A percentile compares a stretch with the other conserved stretches of the same genome.
Evolutionary conservation across 345 rosid species (phyloP).

Genomic region (Ceriops tagal): DNA sequence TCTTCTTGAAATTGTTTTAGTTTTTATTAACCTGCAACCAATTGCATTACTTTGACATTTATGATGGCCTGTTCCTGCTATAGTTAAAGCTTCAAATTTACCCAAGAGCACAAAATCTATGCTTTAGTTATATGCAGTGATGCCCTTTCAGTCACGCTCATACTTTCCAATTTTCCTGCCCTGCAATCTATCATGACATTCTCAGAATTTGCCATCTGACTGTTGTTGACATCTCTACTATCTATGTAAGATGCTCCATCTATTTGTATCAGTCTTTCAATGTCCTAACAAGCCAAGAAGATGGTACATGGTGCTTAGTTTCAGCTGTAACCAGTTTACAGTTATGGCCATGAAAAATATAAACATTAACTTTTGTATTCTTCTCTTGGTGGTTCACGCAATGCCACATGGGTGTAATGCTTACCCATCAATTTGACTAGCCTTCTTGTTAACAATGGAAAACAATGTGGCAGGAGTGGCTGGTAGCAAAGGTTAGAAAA

Average conservation of each 20-base stretch:
- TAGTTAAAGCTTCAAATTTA: not conserved
- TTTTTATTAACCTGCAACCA: not conserved
- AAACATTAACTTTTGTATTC: too few species aligned
- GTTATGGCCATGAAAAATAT: too few species aligned
- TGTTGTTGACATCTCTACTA: too few species aligned
- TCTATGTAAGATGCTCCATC: too few species aligned
- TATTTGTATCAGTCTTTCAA: too few species aligned
- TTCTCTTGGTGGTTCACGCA: not conserved
- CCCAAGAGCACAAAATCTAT: not conserved
- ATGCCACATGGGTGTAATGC: not conserved
- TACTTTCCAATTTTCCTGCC: not conserved
- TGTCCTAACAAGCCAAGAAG: too few species aligned
- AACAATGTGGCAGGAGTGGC: slow-evolving; percentile 61
- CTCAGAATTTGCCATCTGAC: too few species aligned
- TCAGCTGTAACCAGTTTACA: too few species aligned
- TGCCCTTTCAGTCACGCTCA: not conserved
- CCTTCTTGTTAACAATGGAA: not conserved
- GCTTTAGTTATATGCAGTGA: not conserved
- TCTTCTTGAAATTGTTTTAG: not conserved
- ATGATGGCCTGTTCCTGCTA: not conserved
- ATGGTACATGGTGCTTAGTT: too few species aligned
- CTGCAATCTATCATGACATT: too few species aligned
- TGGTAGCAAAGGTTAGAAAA: slow-evolving; percentile 42
- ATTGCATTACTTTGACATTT: not conserved
- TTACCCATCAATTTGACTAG: not conserved